These are phyloP conservation scores for Botrytis hyacinthi DNA, from an alignment of 2,329 filamentous ascomycete species.

Conservation along the genomic window DNA sequence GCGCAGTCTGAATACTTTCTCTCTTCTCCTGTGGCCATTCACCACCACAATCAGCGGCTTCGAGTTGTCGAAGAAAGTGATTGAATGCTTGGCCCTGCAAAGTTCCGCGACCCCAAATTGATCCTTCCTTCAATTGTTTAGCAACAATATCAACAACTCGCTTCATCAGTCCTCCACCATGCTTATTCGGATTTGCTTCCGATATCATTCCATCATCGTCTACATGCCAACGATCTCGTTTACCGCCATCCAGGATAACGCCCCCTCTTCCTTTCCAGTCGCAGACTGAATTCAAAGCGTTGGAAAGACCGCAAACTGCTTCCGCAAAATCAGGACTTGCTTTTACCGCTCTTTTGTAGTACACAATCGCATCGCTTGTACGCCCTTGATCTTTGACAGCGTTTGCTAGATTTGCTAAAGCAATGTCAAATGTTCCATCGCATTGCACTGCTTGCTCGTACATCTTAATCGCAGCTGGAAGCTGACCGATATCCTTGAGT, in stretches of 20 bases:
- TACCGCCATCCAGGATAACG: constrained; percentile 69
- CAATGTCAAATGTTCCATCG: constrained; percentile 94
- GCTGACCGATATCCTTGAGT: constrained; percentile 91
- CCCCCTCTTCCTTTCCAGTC: constrained; percentile 91
- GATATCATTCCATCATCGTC: constrained; percentile 78
- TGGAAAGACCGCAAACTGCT: constrained; percentile 92
- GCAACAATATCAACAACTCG: constrained; percentile 88
- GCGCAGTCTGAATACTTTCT: constrained; percentile 40
- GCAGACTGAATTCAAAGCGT: constrained; percentile 93
- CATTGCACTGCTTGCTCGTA: constrained; percentile 92
- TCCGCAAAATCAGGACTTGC: constrained; percentile 97
- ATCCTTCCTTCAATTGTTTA: constrained; percentile 82
- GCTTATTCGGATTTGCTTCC: constrained; percentile 62
- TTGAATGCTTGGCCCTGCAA: constrained; percentile 57
- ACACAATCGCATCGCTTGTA: constrained; percentile 86
- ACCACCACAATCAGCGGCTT: constrained; percentile 37
- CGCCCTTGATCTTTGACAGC: constrained; percentile 95
- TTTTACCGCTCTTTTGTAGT: constrained; percentile 84
- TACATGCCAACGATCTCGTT: constrained; percentile 89
- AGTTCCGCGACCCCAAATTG: constrained; percentile 76
- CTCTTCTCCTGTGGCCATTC: constrained; percentile 40
- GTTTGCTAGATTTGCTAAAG: constrained; percentile 92
- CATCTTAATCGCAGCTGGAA: constrained; percentile 91
- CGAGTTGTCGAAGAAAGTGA: constrained; percentile 39
- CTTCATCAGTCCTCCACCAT: constrained; percentile 77